phyloP scores from a whole-genome alignment of 352 stramenopile genomes.

The Phytopythium cucurbitacearum region DNA sequence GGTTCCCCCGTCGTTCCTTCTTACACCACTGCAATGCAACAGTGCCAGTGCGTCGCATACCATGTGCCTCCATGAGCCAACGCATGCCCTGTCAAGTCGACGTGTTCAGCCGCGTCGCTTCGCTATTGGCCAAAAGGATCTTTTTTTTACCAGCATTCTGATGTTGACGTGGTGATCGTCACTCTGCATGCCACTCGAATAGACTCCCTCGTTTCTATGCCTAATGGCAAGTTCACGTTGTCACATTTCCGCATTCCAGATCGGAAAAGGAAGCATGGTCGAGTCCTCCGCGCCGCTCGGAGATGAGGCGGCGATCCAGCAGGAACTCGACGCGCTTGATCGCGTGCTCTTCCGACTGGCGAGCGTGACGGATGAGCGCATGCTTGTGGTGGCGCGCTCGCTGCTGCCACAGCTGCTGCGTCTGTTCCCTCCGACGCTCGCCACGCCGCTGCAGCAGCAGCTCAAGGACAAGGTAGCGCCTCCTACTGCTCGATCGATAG shows the following conservation, averaged over 20 bases:
- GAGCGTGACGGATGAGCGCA: slow-evolving; percentile 58
- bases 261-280: background rate
- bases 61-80: background rate
- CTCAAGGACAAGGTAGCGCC: slow-evolving; percentile 64
- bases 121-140: background rate
- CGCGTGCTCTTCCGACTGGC: slow-evolving; percentile 76
- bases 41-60: background rate
- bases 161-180: background rate
- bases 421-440: slow-evolving; percentile 46
- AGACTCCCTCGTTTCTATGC: too few species aligned
- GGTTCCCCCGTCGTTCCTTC: background rate
- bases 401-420: slow-evolving; percentile 63
- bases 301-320: slow-evolving; percentile 16
- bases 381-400: slow-evolving; percentile 54
- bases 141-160: background rate
- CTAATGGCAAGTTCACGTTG: background rate
- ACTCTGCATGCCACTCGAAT: background rate
- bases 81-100: slow-evolving; percentile 1
- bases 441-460: slow-evolving; percentile 28
- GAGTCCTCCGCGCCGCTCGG: too few species aligned
- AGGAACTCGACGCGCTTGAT: slow-evolving; percentile 64
- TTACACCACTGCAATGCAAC: background rate
- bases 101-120: background rate
- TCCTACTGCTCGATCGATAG: background rate
- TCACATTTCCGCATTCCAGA: slow-evolving; percentile 4